Conservation (phyloP, 1,139 yeast species). For the Blastobotrys elegans region DNA sequence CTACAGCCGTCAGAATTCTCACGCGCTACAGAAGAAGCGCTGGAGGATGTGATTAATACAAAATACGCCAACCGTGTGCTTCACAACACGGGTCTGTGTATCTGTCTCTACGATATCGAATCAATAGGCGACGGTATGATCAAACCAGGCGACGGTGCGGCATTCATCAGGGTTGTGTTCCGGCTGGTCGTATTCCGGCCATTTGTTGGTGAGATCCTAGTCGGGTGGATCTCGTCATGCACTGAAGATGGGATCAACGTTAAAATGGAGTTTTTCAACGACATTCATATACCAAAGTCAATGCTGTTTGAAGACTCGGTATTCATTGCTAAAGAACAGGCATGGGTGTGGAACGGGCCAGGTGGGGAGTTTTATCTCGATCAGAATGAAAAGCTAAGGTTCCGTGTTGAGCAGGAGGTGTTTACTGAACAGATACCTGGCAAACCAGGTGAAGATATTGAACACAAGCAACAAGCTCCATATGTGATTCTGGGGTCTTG, state of each 20-base stretch:
- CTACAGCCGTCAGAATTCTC: slow-evolving; percentile 83
- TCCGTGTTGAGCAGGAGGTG: slow-evolving; percentile 83
- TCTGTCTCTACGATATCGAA: slow-evolving; percentile 78
- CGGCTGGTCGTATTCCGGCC: slow-evolving; percentile 85
- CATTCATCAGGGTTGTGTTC: slow-evolving; percentile 66
- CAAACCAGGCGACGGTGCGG: slow-evolving; percentile 95
- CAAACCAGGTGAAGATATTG: slow-evolving; percentile 46
- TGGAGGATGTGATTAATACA: slow-evolving; percentile 73
- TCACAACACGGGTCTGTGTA: slow-evolving; percentile 75
- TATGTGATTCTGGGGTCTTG: slow-evolving; percentile 87
- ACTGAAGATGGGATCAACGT: slow-evolving; percentile 80
- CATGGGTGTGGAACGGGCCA: slow-evolving; percentile 90
- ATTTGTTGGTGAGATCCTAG: slow-evolving; percentile 86
- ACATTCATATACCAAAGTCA: slow-evolving; percentile 78
- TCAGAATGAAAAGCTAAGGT: slow-evolving; percentile 83
- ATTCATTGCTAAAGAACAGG: slow-evolving; percentile 60
- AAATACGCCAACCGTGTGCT: slow-evolving; percentile 79
- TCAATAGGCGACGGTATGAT: slow-evolving; percentile 81
- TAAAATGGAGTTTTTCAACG: slow-evolving; percentile 83
- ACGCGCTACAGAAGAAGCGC: slow-evolving; percentile 62
- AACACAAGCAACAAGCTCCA: slow-evolving; percentile 48
- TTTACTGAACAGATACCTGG: slow-evolving; percentile 79
- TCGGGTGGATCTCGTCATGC: slow-evolving; percentile 91
- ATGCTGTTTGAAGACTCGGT: slow-evolving; percentile 74
- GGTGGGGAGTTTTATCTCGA: slow-evolving; percentile 83